These are phyloP conservation scores for Vanilla planifolia DNA, from an alignment of 106 monocot genomes.

Conservation along the genomic window DNA sequence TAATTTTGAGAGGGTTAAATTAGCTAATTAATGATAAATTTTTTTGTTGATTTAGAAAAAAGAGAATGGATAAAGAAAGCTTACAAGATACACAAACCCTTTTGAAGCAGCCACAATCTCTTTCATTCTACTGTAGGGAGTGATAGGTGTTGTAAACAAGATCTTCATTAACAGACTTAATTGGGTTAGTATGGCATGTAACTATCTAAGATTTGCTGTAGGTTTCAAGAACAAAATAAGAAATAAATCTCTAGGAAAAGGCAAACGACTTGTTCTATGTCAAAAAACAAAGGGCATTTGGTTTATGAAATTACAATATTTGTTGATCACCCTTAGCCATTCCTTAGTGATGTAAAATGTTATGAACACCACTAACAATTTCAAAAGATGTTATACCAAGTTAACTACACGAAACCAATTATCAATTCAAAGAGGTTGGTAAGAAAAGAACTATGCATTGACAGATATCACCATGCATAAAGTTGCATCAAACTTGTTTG, in stretches of 20 bases:
- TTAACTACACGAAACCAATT: too few species aligned
- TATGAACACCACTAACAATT: too few species aligned
- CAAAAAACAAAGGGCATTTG: too few species aligned
- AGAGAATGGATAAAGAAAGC: background rate
- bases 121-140: background rate
- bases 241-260: background rate
- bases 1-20: background rate
- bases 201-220: background rate
- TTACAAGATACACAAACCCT: constrained; percentile 2
- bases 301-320: background rate
- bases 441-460: too few species aligned
- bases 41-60: background rate
- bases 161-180: background rate
- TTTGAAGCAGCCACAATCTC: background rate
- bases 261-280: background rate
- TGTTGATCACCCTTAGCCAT: background rate
- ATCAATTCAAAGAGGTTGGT: too few species aligned
- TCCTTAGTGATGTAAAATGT: background rate
- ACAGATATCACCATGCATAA: too few species aligned
- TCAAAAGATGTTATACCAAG: too few species aligned
- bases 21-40: background rate
- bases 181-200: background rate
- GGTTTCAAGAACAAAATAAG: too few species aligned
- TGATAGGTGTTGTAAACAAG: background rate
- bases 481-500: too few species aligned